Conservation (phyloP, 2,329 filamentous ascomycete species). For the Aureobasidium sp. region DNA sequence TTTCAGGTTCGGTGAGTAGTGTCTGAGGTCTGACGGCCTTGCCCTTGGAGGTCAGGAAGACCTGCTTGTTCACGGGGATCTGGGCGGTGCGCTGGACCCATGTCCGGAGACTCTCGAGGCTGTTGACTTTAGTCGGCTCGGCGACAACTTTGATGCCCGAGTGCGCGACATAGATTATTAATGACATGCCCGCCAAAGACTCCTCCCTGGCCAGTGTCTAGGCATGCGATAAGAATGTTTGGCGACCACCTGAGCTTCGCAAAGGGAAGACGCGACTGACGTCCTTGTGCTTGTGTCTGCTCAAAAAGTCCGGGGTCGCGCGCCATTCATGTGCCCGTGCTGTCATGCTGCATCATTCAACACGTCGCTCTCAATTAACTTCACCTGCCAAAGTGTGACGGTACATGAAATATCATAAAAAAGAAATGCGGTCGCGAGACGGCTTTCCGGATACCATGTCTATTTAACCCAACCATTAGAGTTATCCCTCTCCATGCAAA, state of each 20-base stretch:
- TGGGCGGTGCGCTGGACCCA: slow-evolving; percentile 71
- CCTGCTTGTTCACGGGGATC: slow-evolving; percentile 71
- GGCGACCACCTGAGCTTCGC: not conserved
- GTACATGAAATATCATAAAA: not conserved
- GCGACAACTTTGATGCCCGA: slow-evolving; percentile 79
- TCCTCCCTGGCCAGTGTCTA: not conserved
- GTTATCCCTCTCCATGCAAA: not conserved
- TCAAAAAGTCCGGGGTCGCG: slow-evolving; percentile 8
- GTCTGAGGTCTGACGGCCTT: slow-evolving; percentile 77
- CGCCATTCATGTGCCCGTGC: not conserved
- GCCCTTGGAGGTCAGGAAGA: slow-evolving; percentile 77
- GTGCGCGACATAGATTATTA: slow-evolving; percentile 87
- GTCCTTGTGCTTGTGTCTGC: not conserved
- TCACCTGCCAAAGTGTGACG: not conserved
- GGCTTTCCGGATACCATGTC: not conserved
- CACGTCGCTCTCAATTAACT: not conserved
- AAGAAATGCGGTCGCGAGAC: not conserved
- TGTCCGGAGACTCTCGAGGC: slow-evolving; percentile 74
- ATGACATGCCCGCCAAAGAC: slow-evolving; percentile 57
- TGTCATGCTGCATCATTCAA: not conserved
- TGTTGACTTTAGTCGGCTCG: slow-evolving; percentile 67
- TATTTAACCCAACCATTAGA: not conserved
- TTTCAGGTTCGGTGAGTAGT: slow-evolving; percentile 75
- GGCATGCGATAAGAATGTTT: slow-evolving; percentile 1
- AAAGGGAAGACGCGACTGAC: not conserved